phyloP scores from a whole-genome alignment of 164 flowering plant genomes.

The Magnolia changhungtana region DNA sequence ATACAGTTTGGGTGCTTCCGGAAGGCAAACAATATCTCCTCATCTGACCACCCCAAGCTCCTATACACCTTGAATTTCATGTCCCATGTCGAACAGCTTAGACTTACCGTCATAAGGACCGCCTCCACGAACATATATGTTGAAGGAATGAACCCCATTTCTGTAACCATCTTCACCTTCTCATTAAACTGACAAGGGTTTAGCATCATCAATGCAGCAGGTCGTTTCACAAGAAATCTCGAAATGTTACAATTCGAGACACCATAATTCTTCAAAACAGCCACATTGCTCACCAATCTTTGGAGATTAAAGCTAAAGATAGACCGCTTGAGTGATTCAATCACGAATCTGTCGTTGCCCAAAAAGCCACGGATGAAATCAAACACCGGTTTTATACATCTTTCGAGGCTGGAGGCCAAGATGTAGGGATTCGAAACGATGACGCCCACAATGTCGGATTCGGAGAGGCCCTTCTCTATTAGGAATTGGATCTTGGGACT shows the following conservation, averaged over 20 bases:
- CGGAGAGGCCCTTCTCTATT: background rate
- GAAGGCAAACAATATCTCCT: slow-evolving; percentile 13
- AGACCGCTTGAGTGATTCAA: slow-evolving; percentile 1
- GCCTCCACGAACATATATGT: slow-evolving; percentile 3
- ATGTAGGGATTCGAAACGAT: background rate
- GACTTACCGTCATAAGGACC: background rate
- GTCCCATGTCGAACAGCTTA: slow-evolving; percentile 16
- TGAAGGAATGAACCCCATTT: slow-evolving; percentile 22
- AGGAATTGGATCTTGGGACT: too few relatives aligned
- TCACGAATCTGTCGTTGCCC: background rate
- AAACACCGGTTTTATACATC: background rate
- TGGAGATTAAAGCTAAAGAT: background rate
- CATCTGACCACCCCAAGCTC: slow-evolving; percentile 29
- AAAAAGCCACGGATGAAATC: slow-evolving; percentile 1
- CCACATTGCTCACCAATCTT: slow-evolving; percentile 5
- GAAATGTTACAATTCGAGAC: slow-evolving; percentile 11
- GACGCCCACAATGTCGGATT: background rate
- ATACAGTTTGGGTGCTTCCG: slow-evolving; percentile 14
- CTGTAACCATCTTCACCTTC: background rate
- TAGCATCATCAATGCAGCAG: background rate
- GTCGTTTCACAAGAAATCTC: background rate
- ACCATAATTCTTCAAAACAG: slow-evolving; percentile 6
- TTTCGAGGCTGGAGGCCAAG: slow-evolving; percentile 10
- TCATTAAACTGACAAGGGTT: background rate
- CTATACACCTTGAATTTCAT: slow-evolving; percentile 10